These are phyloP conservation scores for Ambrosia trifida DNA, from an alignment of 129 eudicot genomes.

Conservation along the genomic window DNA sequence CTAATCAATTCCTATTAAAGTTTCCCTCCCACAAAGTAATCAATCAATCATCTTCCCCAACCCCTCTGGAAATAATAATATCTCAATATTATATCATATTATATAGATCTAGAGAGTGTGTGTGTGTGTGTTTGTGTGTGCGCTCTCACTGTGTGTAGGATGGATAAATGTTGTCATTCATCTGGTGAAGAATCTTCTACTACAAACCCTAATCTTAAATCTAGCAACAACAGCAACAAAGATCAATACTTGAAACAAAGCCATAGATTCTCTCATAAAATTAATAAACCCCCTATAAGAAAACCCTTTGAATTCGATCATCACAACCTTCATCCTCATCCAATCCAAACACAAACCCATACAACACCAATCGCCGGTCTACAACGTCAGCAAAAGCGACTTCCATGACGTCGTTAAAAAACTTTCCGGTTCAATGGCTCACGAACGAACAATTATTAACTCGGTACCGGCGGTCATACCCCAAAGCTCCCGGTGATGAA, in stretches of 20 bases:
- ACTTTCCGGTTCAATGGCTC: slow-evolving; percentile 90
- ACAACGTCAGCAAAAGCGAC: slow-evolving; percentile 80
- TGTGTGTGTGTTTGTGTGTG: slow-evolving; percentile 13
- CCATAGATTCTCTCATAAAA: slow-evolving; percentile 73
- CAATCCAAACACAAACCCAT: slow-evolving; percentile 15
- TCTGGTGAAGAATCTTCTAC: slow-evolving; percentile 49
- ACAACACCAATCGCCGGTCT: slow-evolving; percentile 87
- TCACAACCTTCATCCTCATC: slow-evolving; percentile 19
- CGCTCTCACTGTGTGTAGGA: slow-evolving; percentile 24
- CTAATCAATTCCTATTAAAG: no score
- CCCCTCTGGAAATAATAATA: slow-evolving; percentile 15
- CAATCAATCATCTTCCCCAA: slow-evolving; percentile 31
- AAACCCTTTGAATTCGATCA: slow-evolving; percentile 36
- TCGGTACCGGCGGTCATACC: slow-evolving; percentile 60
- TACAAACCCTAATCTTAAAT: slow-evolving; percentile 24
- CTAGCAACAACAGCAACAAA: no score
- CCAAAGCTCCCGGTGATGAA: slow-evolving; percentile 68
- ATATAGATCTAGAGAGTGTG: background rate
- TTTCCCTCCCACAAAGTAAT: slow-evolving; percentile 24
- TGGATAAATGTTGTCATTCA: slow-evolving; percentile 57
- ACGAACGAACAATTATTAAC: slow-evolving; percentile 53
- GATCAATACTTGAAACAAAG: slow-evolving; percentile 60
- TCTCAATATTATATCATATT: slow-evolving; percentile 16
- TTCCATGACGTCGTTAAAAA: slow-evolving; percentile 92
- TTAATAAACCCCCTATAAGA: slow-evolving; percentile 60